Base-by-base conservation (phyloP, 257 asterid species). In the Solanum sejunctum region DNA sequence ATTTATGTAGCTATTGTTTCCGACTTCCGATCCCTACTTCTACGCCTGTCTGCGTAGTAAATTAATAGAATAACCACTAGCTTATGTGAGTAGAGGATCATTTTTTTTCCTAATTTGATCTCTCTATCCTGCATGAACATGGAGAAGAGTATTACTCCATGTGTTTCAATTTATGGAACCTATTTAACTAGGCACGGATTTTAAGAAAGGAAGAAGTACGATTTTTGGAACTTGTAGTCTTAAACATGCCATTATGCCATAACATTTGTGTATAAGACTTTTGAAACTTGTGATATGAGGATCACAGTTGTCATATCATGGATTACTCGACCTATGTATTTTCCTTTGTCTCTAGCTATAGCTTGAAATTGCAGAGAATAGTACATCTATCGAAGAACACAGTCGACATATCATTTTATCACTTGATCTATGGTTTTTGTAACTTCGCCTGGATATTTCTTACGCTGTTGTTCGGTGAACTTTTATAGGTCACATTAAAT, bases 401-500 rank as follows among this genome's bases (percentile, higher is more conserved):
- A 77, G 17, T 26, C 12, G 26, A 26, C 82, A 26, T 75, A 47
- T 39, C n/a, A 51, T 20, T 61, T 51, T 7, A 57, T 61, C 63
- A 60, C 28, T n/a, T 36, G 58, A 57, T 47, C 36, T 66, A 78
- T 69, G 80, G 13, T 41, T 21, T 45, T 49, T 75, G 41, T 49
- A 13, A 49, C 60, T 23, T 75, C 21, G 21, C 81, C 81, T 13
- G 60, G 41, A 15, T 21, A 23, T 51, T 23, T 52, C 64, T 77
- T 26, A 77, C 28, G 26, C 26, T 77, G 52, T 77, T 77, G 43
- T 52, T 51, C 10, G 47, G 21, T 16, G 0, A 77, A 51, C 45
- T 77, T 17, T 77, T 20, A 26, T 91, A 96, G 98, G 88, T 96
- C 60, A 84, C 89, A 82, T 86, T 96, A 78, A 96, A 96, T 88